Base-by-base conservation (phyloP, 2,329 filamentous ascomycete species). In the Penicillium italicum region DNA sequence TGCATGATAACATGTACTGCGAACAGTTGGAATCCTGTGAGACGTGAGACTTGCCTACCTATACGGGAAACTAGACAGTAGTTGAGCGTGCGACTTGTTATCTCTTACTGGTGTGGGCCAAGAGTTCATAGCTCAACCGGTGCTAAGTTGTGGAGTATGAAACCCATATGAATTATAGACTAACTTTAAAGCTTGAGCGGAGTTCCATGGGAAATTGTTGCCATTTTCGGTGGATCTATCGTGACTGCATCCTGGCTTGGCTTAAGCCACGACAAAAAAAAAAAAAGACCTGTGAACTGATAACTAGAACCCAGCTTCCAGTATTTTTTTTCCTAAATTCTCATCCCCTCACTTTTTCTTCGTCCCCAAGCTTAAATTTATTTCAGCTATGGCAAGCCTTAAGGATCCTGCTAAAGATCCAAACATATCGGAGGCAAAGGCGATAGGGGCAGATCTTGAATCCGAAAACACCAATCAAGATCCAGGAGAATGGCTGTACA, bases 171-270 rank as follows among this genome's bases (percentile, higher is more conserved):
- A 26, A 36, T 20, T 20, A 7, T 26, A 20, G 11, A 30, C 16
- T 14, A 59, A 16, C 7, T 24, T 3, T 4, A 10, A 24, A 20
- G 16, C 11, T n/a, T 33, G 24, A 28, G 34, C n/a, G 7, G 40
- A 10, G 26, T 11, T 24, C 20, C 10, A n/a, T 40, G 11, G 22
- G 8, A 31, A 37, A 14, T 20, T 47, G 42, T 40, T 53, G 40
- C 36, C 50, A 53, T 53, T 33, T 9, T 40, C 26, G 10, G 50
- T 53, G 50, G 50, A 53, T 53, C 42, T 47, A 53, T 53, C 50
- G 50, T 47, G 26, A 53, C 42, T 9, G 42, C 10, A 33, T 51
- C 7, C n/a, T 33, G 18, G 10, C 41, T 38, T 38, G 50, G 41
- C 41, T 18, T 18, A 37, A 30, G 49, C 14, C 50, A 38, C 16